Base-by-base conservation (phyloP, 257 asterid species). In the Ophiorrhiza pumila region DNA sequence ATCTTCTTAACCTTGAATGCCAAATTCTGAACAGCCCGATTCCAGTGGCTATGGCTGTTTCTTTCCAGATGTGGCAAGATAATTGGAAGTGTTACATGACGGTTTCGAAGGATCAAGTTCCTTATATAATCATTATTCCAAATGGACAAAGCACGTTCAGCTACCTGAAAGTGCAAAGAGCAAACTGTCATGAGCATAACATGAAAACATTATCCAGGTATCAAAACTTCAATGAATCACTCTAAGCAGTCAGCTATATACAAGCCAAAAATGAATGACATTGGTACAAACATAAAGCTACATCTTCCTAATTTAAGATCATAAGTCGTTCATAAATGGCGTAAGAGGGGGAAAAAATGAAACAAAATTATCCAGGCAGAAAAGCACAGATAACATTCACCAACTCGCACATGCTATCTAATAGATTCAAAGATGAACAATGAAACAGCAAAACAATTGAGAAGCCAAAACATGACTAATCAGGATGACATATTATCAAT, bases 51-150 rank as follows among this genome's bases (percentile, higher is more conserved):
- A 22, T 31, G 76, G 34, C 74, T 76, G 68, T 82, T 88, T 71
- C 52, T 84, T 83, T 84, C 93, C 78, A 88, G 57, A 18, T 76
- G 66, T 0, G 89, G 89, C 73, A 88, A 83, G 41, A 88, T 72
- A 22, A 88, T 83, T 8, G 91, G 93, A 65, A 86, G 83, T 71
- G 81, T 81, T 74, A 76, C 86, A 42, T 82, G 64, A 59, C 77
- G 80, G 80, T 88, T 86, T 71, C 58, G 79, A 65, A 67, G 76
- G 17, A 88, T 83, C 52, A 86, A 78, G 65, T 58, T 80, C 64
- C 86, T 79, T 79, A 88, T 86, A 73, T 88, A 88, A 65, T 86
- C 91, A 5, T 84, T 88, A 41, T 88, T 88, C 91, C 93, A 88
- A 53, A 86, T 71, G 82, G 84, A 84, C 68, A 88, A 81, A n/a